Conservation (phyloP, 2,329 filamentous ascomycete genomes). For the Lasiodiplodia sp. region DNA sequence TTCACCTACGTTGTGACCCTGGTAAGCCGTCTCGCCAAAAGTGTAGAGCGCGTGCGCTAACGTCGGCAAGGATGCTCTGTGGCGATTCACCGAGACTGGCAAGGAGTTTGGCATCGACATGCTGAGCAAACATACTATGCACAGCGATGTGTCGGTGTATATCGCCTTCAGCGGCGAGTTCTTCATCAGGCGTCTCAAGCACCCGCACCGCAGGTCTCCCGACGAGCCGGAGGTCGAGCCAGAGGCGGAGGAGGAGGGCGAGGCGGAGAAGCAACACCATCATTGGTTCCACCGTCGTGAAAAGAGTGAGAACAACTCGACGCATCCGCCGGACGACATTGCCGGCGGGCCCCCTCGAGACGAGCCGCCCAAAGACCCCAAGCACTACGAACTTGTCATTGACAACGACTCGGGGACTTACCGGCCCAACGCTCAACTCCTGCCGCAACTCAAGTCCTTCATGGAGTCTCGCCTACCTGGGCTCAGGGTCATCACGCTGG, state of each 20-base stretch:
- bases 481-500: conserved; percentile 74
- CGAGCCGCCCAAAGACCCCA: conserved; percentile 60
- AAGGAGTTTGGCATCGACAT: conserved; percentile 95
- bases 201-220: conserved; percentile 49
- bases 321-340: conserved; percentile 62
- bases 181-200: conserved; percentile 76
- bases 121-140: conserved; percentile 95
- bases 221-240: conserved; percentile 39
- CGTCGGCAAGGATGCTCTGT: conserved; percentile 67
- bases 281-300: conserved; percentile 16
- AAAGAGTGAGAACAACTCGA: conserved; percentile 35
- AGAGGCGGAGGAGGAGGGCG: conserved; percentile 36
- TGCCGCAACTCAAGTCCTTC: conserved; percentile 75
- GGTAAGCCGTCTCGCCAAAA: not conserved
- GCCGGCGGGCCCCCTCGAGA: conserved; percentile 52
- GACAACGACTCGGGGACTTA: conserved; percentile 97
- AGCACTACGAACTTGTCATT: conserved; percentile 83
- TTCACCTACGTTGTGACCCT: conserved; percentile 93
- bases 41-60: not conserved
- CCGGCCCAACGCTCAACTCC: conserved; percentile 78
- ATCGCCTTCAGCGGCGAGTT: conserved; percentile 95
- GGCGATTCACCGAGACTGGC: conserved; percentile 93
- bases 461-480: conserved; percentile 78
- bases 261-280: conserved; percentile 30
- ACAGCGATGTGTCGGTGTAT: conserved; percentile 89